These are phyloP conservation scores for Cupressus sempervirens DNA, from an alignment of 75 land plant genomes.

Conservation along the genomic window DNA sequence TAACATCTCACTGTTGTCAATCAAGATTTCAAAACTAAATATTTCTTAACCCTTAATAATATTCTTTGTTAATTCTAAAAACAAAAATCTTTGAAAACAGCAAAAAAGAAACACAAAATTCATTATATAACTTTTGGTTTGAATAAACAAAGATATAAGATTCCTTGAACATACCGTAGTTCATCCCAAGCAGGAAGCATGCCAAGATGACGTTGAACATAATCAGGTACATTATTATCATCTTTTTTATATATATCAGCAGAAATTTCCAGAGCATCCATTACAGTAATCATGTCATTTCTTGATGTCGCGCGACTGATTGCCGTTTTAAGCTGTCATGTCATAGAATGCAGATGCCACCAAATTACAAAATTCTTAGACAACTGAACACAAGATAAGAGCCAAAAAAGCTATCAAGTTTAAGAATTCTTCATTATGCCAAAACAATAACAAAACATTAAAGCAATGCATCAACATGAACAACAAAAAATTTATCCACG, in stretches of 20 bases:
- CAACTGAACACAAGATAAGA: background rate
- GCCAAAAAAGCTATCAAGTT: background rate
- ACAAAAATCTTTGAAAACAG: background rate
- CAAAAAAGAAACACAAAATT: background rate
- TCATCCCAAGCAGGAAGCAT: conserved; percentile 91
- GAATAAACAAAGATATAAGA: background rate
- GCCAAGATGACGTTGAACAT: conserved; percentile 86
- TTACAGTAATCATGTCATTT: conserved; percentile 79
- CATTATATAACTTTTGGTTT: background rate
- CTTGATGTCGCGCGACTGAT: conserved; percentile 79
- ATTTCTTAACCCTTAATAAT: background rate
- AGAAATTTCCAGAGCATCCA: conserved; percentile 93
- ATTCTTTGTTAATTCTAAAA: background rate
- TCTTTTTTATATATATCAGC: conserved; percentile 76
- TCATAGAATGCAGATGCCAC: background rate
- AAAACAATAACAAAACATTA: background rate
- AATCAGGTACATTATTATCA: conserved; percentile 68
- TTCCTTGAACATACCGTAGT: conserved; percentile 34
- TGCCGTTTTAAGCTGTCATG: conserved; percentile 80
- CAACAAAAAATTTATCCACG: background rate
- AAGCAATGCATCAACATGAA: background rate
- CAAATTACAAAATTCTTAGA: background rate
- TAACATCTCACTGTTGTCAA: background rate
- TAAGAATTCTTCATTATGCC: background rate
- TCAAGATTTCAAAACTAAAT: background rate